phyloP scores from a whole-genome alignment of 768 basidiomycete species.

The Hypholoma fasciculare region DNA sequence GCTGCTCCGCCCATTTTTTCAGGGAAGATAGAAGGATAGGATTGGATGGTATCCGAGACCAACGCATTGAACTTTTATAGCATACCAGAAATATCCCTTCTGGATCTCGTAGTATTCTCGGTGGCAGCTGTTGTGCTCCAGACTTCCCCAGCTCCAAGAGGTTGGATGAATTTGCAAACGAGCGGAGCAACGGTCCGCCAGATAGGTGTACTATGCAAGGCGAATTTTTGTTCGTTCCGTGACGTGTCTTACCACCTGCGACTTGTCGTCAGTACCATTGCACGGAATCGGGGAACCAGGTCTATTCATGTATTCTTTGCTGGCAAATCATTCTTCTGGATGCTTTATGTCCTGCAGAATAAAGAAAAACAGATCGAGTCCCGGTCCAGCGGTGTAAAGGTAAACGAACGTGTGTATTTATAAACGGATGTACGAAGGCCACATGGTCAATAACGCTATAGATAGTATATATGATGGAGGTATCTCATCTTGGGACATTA shows the following conservation, averaged over 20 bases:
- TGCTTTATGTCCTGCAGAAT: too few species aligned
- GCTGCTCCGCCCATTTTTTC: constrained; percentile 43
- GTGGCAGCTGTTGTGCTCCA: neutral
- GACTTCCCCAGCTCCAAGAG: constrained; percentile 12
- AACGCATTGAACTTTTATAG: neutral
- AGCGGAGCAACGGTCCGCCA: neutral
- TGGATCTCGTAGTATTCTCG: constrained; percentile 11
- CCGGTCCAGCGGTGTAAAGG: neutral
- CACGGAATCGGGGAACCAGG: too few species aligned
- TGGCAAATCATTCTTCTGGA: neutral
- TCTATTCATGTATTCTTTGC: too few species aligned
- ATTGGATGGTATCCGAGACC: neutral
- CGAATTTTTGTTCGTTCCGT: neutral
- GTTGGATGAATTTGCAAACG: neutral
- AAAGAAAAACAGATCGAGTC: too few species aligned
- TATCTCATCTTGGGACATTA: constrained; percentile 18
- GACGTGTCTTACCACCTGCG: neutral
- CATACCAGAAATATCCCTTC: neutral
- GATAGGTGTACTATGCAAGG: neutral
- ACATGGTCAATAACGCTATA: constrained; percentile 26
- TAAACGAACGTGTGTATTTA: constrained; percentile 14
- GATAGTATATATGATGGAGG: constrained; percentile 17
- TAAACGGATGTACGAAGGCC: constrained; percentile 12
- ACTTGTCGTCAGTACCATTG: neutral
- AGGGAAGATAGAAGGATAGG: neutral